Evolutionary conservation across 2,329 filamentous ascomycete genomes (phyloP).

Genomic region (Pseudogymnoascus sp.): DNA sequence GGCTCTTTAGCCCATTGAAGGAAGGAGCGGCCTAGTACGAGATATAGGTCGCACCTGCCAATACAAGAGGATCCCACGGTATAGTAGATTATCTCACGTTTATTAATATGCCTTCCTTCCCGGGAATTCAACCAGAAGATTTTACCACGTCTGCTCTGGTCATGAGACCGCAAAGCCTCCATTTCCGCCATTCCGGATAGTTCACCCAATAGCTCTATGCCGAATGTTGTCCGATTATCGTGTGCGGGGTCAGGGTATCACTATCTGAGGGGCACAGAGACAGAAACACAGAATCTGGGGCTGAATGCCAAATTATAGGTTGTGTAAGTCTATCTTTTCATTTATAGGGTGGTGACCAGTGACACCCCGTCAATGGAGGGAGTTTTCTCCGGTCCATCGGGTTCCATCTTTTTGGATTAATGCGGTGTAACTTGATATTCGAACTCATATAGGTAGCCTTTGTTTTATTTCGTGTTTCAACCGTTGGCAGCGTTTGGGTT

Average conservation of each 20-base stretch:
- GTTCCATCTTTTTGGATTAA: neutral
- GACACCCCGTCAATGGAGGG: neutral
- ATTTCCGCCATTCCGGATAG: neutral
- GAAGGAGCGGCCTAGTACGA: neutral
- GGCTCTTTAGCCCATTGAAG: no score
- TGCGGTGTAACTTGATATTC: no score
- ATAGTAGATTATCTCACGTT: neutral
- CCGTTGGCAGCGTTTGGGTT: neutral
- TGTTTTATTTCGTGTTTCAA: no score
- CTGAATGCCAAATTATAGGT: neutral
- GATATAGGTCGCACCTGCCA: neutral
- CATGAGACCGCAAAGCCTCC: neutral
- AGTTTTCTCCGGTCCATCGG: neutral
- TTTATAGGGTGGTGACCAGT: neutral
- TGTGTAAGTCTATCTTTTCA: neutral
- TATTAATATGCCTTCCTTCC: neutral
- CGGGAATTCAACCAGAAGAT: neutral
- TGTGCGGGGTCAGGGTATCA: neutral
- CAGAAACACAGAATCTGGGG: neutral
- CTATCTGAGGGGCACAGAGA: neutral
- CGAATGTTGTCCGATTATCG: neutral
- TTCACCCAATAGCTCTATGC: neutral
- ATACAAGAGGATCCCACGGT: neutral
- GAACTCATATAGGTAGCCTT: no score
- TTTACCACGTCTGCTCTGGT: neutral